Evolutionary conservation across 1,139 yeast species (phyloP).

Genomic region (Taiozyma sp.): DNA sequence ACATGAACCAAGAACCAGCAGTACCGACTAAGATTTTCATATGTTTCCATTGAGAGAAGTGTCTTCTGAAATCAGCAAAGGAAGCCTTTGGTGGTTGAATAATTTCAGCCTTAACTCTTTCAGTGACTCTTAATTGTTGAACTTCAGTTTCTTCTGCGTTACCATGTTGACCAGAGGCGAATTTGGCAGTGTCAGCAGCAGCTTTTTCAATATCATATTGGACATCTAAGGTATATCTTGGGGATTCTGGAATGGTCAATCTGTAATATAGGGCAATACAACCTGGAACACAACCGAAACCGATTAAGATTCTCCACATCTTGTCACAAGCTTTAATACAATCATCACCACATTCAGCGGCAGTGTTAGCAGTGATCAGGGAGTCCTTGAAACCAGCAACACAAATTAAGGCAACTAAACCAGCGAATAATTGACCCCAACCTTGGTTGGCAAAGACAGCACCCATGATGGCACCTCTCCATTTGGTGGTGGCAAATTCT

Average conservation of each 20-base stretch:
- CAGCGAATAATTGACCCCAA: slow-evolving; percentile 86
- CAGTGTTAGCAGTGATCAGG: slow-evolving; percentile 45
- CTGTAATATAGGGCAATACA: slow-evolving; percentile 77
- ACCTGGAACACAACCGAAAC: slow-evolving; percentile 90
- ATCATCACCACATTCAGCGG: slow-evolving; percentile 53
- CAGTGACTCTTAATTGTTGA: slow-evolving; percentile 35
- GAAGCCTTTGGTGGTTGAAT: slow-evolving; percentile 43
- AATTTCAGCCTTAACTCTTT: slow-evolving; percentile 41
- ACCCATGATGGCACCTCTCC: slow-evolving; percentile 97
- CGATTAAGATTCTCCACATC: slow-evolving; percentile 90
- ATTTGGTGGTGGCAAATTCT: slow-evolving; percentile 84
- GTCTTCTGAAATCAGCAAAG: slow-evolving; percentile 53
- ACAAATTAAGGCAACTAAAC: slow-evolving; percentile 69
- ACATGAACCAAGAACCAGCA: slow-evolving; percentile 94
- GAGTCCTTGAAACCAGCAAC: slow-evolving; percentile 68
- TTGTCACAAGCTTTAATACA: slow-evolving; percentile 80
- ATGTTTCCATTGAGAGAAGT: slow-evolving; percentile 87
- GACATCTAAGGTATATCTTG: slow-evolving; percentile 81
- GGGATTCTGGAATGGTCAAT: slow-evolving; percentile 91
- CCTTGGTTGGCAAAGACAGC: slow-evolving; percentile 94
- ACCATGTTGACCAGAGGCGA: slow-evolving; percentile 42
- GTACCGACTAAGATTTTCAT: slow-evolving; percentile 86
- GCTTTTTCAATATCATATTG: slow-evolving; percentile 59
- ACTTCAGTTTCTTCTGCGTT: slow-evolving; percentile 38
- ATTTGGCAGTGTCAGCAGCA: slow-evolving; percentile 51